Percentiles rank a stretch among this genome's conserved stretches.
Evolutionary conservation across 1,139 yeast genomes (phyloP).

Genomic region (Diutina siamensis): DNA sequence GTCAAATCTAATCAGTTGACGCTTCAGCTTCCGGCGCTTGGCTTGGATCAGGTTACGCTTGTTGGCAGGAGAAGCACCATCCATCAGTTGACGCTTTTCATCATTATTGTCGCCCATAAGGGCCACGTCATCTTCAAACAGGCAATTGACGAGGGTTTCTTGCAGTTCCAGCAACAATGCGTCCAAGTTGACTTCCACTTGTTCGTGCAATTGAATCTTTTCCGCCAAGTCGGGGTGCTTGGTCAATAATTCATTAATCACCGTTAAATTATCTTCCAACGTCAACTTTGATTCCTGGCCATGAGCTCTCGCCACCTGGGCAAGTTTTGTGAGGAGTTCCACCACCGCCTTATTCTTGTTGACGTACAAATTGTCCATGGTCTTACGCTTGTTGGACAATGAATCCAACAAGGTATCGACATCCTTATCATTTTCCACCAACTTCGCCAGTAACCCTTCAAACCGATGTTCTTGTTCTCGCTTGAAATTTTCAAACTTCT

Average conservation of each 20-base stretch:
- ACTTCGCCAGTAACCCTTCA: conserved; percentile 17
- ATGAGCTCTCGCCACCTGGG: conserved; percentile 34
- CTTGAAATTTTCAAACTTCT: conserved; percentile 25
- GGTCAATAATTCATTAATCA: neutral
- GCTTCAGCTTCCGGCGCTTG: conserved; percentile 22
- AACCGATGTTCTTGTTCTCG: conserved; percentile 18
- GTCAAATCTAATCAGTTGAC: conserved; percentile 21
- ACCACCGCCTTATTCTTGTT: conserved; percentile 36
- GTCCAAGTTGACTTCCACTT: conserved; percentile 11
- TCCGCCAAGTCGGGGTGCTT: conserved; percentile 25
- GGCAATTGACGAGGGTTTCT: conserved; percentile 21
- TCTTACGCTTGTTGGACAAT: conserved; percentile 27
- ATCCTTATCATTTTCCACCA: conserved; percentile 32
- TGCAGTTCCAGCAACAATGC: conserved; percentile 16
- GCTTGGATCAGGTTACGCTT: conserved; percentile 19
- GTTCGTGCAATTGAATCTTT: conserved; percentile 18
- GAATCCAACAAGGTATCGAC: conserved; percentile 32
- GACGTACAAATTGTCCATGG: conserved; percentile 34
- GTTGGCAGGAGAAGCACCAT: conserved; percentile 11
- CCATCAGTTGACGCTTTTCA: conserved; percentile 7
- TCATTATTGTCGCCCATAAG: conserved; percentile 6
- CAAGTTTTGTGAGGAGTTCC: conserved; percentile 32
- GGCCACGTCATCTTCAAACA: conserved; percentile 26
- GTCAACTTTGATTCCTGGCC: conserved; percentile 32
- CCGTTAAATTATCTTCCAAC: neutral